These are phyloP conservation scores for Triangularia setosa DNA, from an alignment of 2,329 filamentous ascomycete genomes.

Conservation along the genomic window DNA sequence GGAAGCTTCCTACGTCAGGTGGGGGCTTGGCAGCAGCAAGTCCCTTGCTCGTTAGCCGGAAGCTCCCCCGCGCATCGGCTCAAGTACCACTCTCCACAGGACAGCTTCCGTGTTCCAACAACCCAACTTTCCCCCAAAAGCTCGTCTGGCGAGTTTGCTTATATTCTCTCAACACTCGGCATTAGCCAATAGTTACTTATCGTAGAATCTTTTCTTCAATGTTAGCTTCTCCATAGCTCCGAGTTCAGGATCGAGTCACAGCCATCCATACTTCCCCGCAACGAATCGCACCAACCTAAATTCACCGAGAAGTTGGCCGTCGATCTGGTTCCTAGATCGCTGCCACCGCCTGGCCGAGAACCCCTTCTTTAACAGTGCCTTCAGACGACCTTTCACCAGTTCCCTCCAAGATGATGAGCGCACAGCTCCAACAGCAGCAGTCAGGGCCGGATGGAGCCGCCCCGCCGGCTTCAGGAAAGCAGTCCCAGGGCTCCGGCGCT, in stretches of 20 bases:
- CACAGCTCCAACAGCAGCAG: constrained; percentile 22
- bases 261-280: not conserved
- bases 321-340: not conserved
- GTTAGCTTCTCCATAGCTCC: not conserved
- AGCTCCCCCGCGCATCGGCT: not conserved
- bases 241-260: not conserved
- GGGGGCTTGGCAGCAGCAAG: not conserved
- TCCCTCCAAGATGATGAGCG: constrained; percentile 23
- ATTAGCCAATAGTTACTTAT: not conserved
- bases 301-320: not conserved
- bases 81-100: not conserved
- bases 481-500: not conserved
- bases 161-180: not conserved
- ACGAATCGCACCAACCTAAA: not conserved
- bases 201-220: not conserved
- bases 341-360: not conserved
- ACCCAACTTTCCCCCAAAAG: not conserved
- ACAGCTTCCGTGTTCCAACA: not conserved
- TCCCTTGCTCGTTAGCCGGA: not conserved
- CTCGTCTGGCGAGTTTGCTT: not conserved
- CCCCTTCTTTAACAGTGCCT: not conserved
- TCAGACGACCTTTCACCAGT: not conserved
- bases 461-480: not conserved
- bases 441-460: not conserved
- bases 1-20: not conserved